Conservation (phyloP, 345 rosid genomes). For the Dovyalis caffra region DNA sequence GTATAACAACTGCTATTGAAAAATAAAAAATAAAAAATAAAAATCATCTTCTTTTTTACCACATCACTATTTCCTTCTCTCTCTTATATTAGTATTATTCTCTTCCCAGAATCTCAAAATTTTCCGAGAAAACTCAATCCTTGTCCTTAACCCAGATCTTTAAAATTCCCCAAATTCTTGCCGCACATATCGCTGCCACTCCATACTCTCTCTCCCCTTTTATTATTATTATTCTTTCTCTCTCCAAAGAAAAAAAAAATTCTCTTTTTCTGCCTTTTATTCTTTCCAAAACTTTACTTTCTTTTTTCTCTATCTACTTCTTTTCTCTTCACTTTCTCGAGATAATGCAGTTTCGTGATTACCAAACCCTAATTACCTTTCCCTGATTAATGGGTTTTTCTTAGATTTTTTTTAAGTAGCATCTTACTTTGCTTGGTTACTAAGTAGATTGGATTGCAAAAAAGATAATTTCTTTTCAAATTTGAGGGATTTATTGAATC, state of each 20-base stretch:
- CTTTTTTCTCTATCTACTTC: neutral
- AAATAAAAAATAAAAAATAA: neutral
- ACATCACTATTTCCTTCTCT: conserved; percentile 1
- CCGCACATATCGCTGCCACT: conserved; percentile 22
- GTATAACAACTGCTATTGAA: too few relatives aligned
- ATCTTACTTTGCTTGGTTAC: conserved; percentile 13
- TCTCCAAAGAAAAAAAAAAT: neutral
- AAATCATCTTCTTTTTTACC: conserved; percentile 16
- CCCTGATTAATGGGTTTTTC: conserved; percentile 24
- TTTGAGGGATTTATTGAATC: neutral
- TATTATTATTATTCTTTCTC: neutral
- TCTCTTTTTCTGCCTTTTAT: neutral
- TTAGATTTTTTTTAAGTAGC: conserved; percentile 22
- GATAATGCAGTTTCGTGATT: conserved; percentile 26
- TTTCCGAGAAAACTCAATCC: conserved; percentile 28
- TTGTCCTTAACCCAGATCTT: conserved; percentile 28
- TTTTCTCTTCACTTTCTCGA: neutral
- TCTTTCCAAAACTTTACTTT: conserved; percentile 1
- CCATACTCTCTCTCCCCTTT: neutral
- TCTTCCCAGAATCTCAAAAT: conserved; percentile 21
- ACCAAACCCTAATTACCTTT: neutral
- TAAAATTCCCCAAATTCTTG: conserved; percentile 24
- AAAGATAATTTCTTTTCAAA: neutral
- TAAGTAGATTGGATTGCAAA: neutral
- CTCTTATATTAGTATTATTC: conserved; percentile 7